Conservation (phyloP, 768 basidiomycete species). For the Termitomyces sp. region DNA sequence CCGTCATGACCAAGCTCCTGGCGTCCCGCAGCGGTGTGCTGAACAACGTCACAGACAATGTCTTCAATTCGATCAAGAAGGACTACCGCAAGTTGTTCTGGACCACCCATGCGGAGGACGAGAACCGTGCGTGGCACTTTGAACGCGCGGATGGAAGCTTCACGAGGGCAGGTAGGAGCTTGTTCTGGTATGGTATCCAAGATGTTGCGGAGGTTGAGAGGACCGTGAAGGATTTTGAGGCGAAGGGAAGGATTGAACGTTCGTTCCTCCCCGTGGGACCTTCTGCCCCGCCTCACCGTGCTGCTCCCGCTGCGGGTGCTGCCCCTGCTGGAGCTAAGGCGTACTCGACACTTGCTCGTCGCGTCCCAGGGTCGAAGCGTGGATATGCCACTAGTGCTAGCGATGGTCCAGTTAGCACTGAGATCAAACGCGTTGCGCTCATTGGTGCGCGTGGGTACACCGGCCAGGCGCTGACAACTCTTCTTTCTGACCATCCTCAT, state of each 20-base stretch:
- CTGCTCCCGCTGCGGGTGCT: slow-evolving; percentile 16
- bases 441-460: slow-evolving; percentile 97
- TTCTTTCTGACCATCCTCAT: slow-evolving; percentile 87
- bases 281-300: slow-evolving; percentile 55
- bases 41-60: slow-evolving; percentile 95
- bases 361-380: slow-evolving; percentile 49
- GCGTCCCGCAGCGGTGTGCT: slow-evolving; percentile 84
- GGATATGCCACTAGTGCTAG: slow-evolving; percentile 77
- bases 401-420: slow-evolving; percentile 36
- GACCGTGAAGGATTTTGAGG: slow-evolving; percentile 71
- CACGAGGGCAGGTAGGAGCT: slow-evolving; percentile 85
- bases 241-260: slow-evolving; percentile 80
- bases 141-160: slow-evolving; percentile 98
- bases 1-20: slow-evolving; percentile 92
- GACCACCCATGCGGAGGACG: slow-evolving; percentile 96
- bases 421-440: slow-evolving; percentile 86
- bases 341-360: slow-evolving; percentile 57
- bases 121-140: slow-evolving; percentile 98
- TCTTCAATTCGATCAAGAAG: slow-evolving; percentile 94
- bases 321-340: slow-evolving; percentile 42
- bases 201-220: slow-evolving; percentile 90
- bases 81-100: slow-evolving; percentile 94
- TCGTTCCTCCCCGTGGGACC: slow-evolving; percentile 88
- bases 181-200: slow-evolving; percentile 98
- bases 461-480: slow-evolving; percentile 83